Evolutionary conservation across 169 alveolate genomes (phyloP).

Genomic region (Cryptosporidium meleagridis): DNA sequence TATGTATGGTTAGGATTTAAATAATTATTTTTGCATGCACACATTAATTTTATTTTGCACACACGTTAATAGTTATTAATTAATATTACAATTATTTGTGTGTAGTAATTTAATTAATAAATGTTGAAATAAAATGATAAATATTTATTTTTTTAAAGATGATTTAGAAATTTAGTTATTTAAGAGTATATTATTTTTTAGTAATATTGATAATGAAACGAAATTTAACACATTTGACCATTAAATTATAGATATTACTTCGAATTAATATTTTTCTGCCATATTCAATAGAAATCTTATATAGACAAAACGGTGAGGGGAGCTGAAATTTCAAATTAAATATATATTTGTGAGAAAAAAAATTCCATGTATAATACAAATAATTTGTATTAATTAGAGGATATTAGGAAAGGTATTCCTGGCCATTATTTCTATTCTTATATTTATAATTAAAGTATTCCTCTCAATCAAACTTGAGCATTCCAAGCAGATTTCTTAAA

Average conservation of each 20-base stretch:
- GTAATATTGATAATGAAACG: too few species aligned
- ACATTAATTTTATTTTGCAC: not conserved
- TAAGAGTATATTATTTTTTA: too few species aligned
- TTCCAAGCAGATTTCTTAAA: not conserved
- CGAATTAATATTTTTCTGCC: not conserved
- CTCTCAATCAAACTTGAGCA: not conserved
- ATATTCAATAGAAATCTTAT: not conserved
- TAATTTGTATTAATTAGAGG: not conserved
- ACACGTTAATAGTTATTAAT: not conserved
- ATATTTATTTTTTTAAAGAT: too few species aligned
- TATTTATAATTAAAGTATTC: not conserved
- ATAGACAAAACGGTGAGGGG: slow-evolving; percentile 71
- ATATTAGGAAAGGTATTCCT: not conserved
- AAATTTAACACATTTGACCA: too few species aligned
- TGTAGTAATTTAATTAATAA: not conserved
- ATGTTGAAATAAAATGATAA: too few species aligned
- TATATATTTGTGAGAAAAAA: not conserved
- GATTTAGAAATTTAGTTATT: not conserved
- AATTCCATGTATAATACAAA: slow-evolving; percentile 1
- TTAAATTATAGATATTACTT: not conserved
- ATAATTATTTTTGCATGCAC: not conserved
- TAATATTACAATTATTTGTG: not conserved
- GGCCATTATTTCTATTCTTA: not conserved
- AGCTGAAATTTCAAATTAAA: not conserved
- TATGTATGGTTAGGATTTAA: not conserved